Percentiles rank a stretch among this genome's conserved stretches.
Evolutionary conservation across 2,329 filamentous ascomycete genomes (phyloP).

Genomic region (Geosmithia morbida): DNA sequence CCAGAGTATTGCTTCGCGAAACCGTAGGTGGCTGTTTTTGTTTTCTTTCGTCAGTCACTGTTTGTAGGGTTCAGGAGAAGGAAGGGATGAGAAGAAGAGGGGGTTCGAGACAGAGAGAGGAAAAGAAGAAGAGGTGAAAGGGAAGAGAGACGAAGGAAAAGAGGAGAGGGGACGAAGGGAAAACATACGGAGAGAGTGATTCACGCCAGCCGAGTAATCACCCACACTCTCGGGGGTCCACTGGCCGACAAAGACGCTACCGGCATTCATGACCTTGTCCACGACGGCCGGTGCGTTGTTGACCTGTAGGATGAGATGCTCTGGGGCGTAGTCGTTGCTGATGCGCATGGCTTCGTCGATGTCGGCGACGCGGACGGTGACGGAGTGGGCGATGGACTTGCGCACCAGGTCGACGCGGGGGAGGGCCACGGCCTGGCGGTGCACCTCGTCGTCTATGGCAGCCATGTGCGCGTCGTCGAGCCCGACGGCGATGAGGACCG

Average conservation of each 20-base stretch:
- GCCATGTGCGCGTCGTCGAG: constrained; percentile 57
- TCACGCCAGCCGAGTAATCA: constrained; percentile 95
- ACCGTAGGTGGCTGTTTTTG: constrained; percentile 68
- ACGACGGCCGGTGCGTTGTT: constrained; percentile 61
- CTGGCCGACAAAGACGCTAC: constrained; percentile 86
- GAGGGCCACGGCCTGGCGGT: constrained; percentile 72
- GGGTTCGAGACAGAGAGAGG: background rate
- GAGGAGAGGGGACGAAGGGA: background rate
- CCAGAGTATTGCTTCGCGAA: constrained; percentile 98
- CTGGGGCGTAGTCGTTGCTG: constrained; percentile 90
- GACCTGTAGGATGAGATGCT: constrained; percentile 89
- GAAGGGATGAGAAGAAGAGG: background rate
- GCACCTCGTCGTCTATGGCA: constrained; percentile 84
- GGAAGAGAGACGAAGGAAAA: background rate
- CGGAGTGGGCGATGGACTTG: constrained; percentile 79
- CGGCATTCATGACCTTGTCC: constrained; percentile 76
- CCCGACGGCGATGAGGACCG: constrained; percentile 77
- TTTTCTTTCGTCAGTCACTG: constrained; percentile 5
- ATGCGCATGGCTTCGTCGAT: constrained; percentile 62
- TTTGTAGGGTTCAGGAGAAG: background rate
- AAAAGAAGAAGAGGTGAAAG: background rate
- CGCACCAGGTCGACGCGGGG: constrained; percentile 88
- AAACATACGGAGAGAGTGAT: constrained; percentile 85
- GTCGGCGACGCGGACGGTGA: constrained; percentile 64
- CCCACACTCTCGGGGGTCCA: constrained; percentile 98